A percentile compares a stretch with the other conserved stretches of the same genome.
These are phyloP conservation scores for Flaveria robusta DNA, from an alignment of 129 eudicot species.

Conservation along the genomic window DNA sequence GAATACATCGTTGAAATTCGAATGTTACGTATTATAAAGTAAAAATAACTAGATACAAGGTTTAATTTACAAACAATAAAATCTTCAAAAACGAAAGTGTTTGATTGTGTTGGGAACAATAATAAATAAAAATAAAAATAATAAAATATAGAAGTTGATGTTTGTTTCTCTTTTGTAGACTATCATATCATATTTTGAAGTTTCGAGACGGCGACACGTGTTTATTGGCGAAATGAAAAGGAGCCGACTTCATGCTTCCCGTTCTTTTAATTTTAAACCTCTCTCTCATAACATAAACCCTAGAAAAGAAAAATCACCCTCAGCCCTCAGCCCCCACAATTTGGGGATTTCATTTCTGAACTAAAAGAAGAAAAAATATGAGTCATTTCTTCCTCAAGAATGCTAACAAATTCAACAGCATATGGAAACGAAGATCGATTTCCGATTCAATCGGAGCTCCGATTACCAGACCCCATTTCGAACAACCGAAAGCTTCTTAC, in stretches of 20 bases:
- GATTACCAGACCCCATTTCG: conserved; percentile 30
- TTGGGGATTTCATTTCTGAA: neutral
- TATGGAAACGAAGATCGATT: conserved; percentile 32
- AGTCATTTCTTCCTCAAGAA: conserved; percentile 30
- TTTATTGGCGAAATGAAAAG: neutral
- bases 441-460: conserved; percentile 38
- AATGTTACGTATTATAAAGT: too few relatives aligned
- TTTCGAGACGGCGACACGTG: conserved; percentile 16
- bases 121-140: too few relatives aligned
- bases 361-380: conserved; percentile 23
- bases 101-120: too few relatives aligned
- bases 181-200: neutral
- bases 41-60: too few relatives aligned
- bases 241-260: neutral
- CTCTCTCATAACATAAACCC: conserved; percentile 21
- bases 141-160: neutral
- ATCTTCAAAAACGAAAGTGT: too few relatives aligned
- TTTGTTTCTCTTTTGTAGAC: neutral
- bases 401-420: conserved; percentile 17
- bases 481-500: conserved; percentile 32
- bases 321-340: neutral
- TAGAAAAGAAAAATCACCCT: neutral
- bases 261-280: neutral
- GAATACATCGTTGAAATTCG: too few relatives aligned
- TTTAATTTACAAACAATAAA: too few relatives aligned